phyloP scores from a whole-genome alignment of 805 yeast genomes.

The Wickerhamomyces alni region DNA sequence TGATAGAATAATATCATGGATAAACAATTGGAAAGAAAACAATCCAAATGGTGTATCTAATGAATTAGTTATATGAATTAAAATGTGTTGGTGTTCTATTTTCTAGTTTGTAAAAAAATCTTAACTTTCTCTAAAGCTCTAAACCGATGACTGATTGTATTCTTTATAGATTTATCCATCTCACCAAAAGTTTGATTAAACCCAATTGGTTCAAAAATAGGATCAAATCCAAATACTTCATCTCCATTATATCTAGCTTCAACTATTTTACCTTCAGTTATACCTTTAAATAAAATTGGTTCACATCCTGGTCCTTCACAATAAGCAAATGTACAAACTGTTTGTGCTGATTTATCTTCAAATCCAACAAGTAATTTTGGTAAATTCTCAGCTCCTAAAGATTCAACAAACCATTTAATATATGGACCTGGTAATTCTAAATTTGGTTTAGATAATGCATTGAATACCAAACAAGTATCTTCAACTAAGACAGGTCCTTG shows the following conservation, averaged over 20 bases:
- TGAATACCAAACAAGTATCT: conserved; percentile 86
- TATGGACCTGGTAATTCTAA: conserved; percentile 86
- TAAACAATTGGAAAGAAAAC: conserved; percentile 64
- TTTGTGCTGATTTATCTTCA: conserved; percentile 79
- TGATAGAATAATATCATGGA: conserved; percentile 70
- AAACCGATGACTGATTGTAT: conserved; percentile 80
- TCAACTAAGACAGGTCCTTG: conserved; percentile 88
- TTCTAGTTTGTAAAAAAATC: conserved; percentile 37
- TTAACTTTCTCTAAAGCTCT: conserved; percentile 73
- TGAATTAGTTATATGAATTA: conserved; percentile 24
- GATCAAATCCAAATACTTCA: conserved; percentile 89
- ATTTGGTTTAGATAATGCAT: conserved; percentile 56
- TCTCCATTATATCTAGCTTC: conserved; percentile 57
- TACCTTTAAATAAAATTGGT: conserved; percentile 79
- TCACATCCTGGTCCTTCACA: conserved; percentile 74
- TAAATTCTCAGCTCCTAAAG: conserved; percentile 70
- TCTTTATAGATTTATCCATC: conserved; percentile 51
- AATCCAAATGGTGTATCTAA: conserved; percentile 57
- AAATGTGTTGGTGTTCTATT: conserved; percentile 12
- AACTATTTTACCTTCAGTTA: conserved; percentile 77
- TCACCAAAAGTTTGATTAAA: conserved; percentile 79
- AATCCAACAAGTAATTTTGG: conserved; percentile 75
- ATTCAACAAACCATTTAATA: conserved; percentile 83
- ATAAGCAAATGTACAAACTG: conserved; percentile 89
- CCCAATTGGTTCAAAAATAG: conserved; percentile 81